Base-by-base conservation (phyloP, 1,139 yeast species). In the Candida sojae region DNA sequence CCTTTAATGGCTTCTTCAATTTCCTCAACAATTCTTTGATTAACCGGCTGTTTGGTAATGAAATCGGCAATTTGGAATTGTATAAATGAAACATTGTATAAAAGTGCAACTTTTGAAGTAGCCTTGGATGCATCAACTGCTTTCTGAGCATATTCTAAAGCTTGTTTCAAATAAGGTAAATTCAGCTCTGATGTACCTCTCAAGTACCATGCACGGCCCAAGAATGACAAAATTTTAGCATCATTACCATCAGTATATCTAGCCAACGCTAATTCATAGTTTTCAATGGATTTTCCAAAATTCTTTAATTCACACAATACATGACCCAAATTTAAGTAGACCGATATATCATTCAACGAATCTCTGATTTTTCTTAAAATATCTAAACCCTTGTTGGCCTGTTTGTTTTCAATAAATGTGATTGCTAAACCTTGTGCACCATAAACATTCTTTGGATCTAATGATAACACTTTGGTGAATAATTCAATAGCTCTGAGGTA, bases 391-490 rank as follows among this genome's bases (percentile, higher is more conserved):
- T 85, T 78, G 38, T 81, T 84, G 23, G 83, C 70, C 51, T 89
- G 86, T 59, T 88, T 88, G 60, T 87, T 87, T 59, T 92, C 98
- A 23, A 96, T 96, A 66, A 90, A 88, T 9, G 92, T 83, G 47
- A 93, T 91, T 1, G 98, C 99, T 54, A 95, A 78, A 46, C 99
- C 99, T 67, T 93, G 99, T 0, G 99, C 99, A 2, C 98, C 99
- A 70, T 86, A 93, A 1, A 93, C 96, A 64, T 93, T 90, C 56
- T 80, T 77, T 5, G 93, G 82, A 68, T 93, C 99, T 34, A 91
- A 73, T 44, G 88, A 85, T 49, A 95, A 73, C 1, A 91, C 97
- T 67, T 93, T 93, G 58, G 91, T 88, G 64, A 85, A 93, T 48
- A 92, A 73, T 66, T 93, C 97, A 23, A 92, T 88, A 12, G 97